Base-by-base conservation (phyloP, 768 basidiomycete species). In the Filobasidium floriforme region DNA sequence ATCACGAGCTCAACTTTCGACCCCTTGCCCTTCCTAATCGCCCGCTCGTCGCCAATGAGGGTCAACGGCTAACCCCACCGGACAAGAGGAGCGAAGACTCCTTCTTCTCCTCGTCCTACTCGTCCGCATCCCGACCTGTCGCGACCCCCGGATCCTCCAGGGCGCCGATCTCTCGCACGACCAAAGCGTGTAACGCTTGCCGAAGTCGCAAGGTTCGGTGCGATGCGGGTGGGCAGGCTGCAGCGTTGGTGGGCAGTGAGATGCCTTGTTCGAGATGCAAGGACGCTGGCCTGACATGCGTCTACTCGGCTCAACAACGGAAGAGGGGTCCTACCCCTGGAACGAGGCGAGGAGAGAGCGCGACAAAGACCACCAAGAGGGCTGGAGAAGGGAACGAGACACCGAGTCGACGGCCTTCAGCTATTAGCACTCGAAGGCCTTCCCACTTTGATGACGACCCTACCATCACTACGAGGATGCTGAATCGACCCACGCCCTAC, bases 141-240 rank as follows among this genome's bases (percentile, higher is more conserved):
- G 54, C 54, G 18, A 24, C 12, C 4, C 2, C 55, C 41, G 49
- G 44, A 28, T 62, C 61, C 1, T 70, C 69, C 12, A 60, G 76
- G 46, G 73, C 72, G 15, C 76, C 76, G 1, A 77, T 77, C 22
- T 73, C 72, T 19, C 66, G 76, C 4, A 76, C 75, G 0, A 77
- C 76, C 18, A 77, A 77, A 52, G 76, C 76, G 18, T 77, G 76
- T 64, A 77, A 77, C 61, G 74, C 76, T 18, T 77, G 76, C 59
- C 52, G 76, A 41, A 67, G 65, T 49, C 59, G 76, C 7, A 77
- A 77, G 62, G 76, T 77, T 1, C 60, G 76, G 41, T 77, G 76
- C 62, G 76, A 77, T 69, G 75, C 75, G 14, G 76, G 76, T 43
- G 76, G 75, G 14, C 60, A 46, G 22, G 26, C 57, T 14, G 59